Percentiles rank a stretch among this genome's conserved stretches.
These are phyloP conservation scores for Mortierella sp. DNA, from an alignment of 371 early-diverging fungal species.

Conservation along the genomic window DNA sequence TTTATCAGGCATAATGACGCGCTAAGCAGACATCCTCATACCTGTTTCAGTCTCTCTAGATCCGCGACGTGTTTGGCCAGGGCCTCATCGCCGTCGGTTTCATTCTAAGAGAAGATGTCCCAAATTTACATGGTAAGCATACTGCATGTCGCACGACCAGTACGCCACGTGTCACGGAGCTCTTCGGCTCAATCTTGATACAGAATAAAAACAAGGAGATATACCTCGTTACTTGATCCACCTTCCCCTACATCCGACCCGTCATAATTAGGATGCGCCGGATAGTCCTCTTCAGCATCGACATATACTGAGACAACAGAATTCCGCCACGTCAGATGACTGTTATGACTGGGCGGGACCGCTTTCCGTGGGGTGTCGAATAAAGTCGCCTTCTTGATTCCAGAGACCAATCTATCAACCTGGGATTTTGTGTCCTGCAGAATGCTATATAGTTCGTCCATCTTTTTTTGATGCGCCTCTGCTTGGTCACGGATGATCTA, in stretches of 20 bases:
- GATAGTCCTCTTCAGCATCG: slow-evolving; percentile 46
- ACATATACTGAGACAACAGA: slow-evolving; percentile 45
- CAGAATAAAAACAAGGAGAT: not conserved
- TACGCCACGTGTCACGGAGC: too few relatives aligned
- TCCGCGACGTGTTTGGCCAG: slow-evolving; percentile 17
- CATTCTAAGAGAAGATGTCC: not conserved
- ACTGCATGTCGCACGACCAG: too few relatives aligned
- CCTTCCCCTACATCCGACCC: not conserved
- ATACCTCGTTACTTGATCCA: not conserved
- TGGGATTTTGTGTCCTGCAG: slow-evolving; percentile 39
- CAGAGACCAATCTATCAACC: slow-evolving; percentile 30
- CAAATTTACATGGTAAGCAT: too few relatives aligned
- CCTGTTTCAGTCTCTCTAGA: slow-evolving; percentile 31
- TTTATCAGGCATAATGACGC: not conserved
- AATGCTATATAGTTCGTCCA: slow-evolving; percentile 37
- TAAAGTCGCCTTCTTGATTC: slow-evolving; percentile 31
- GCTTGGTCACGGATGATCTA: slow-evolving; percentile 50
- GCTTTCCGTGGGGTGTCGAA: slow-evolving; percentile 30
- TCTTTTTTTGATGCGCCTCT: slow-evolving; percentile 40
- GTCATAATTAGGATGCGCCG: slow-evolving; percentile 1
- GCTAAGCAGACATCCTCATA: not conserved
- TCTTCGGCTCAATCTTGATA: not conserved
- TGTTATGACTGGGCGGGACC: slow-evolving; percentile 9
- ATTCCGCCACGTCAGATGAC: slow-evolving; percentile 30
- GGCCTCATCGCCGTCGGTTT: slow-evolving; percentile 3